Evolutionary conservation across 2,329 filamentous ascomycete genomes (phyloP), one percentile per base, ranked within the genome.

Genomic region (Fusarium sarcochroum): DNA sequence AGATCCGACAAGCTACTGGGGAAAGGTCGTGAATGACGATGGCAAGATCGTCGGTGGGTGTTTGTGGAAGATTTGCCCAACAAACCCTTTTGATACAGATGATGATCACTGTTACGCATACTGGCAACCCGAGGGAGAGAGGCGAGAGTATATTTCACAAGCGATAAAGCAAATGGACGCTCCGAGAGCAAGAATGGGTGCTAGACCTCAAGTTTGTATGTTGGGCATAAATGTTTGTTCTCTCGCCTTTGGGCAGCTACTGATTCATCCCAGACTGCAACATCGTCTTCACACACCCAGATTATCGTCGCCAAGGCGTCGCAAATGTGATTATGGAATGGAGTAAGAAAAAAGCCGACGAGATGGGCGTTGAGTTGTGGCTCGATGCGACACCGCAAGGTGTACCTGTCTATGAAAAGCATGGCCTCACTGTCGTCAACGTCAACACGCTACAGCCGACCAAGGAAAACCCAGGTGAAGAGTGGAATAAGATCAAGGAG

Each of bases 281-380:
- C 21, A 73, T 72, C 18, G 47, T 73, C 23, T 73, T 60, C 35
- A 73, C 68, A 7, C 68, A 72, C 23, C 68, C 71, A 5, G 57
- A 73, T 20, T 54, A 66, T 41, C 70, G 68, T 5, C 66, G 57
- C 17, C 64, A 65, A 25, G 71, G 70, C n/a, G 66, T 73, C 30
- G 66, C 70, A 8, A 60, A 70, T 23, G 7, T 73, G 6, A 67
- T 73, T 1, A 42, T 73, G 57, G 32, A 46, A 21, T 73, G 70
- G 71, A 71, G 71, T 18, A 73, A 63, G 27, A 41, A 70, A 17
- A 72, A 71, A 11, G 70, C 70, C 17, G 70, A 72, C 15, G 68
- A 72, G 38, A 63, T 73, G 70, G 70, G 68, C 1, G 63, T 72
- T 4, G 70, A 73, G 27, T 68, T 73, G 21, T 73, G 70, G 71